These are phyloP conservation scores for Alectoria sarmentosa DNA, from an alignment of 495 filamentous ascomycete genomes.

Conservation along the genomic window DNA sequence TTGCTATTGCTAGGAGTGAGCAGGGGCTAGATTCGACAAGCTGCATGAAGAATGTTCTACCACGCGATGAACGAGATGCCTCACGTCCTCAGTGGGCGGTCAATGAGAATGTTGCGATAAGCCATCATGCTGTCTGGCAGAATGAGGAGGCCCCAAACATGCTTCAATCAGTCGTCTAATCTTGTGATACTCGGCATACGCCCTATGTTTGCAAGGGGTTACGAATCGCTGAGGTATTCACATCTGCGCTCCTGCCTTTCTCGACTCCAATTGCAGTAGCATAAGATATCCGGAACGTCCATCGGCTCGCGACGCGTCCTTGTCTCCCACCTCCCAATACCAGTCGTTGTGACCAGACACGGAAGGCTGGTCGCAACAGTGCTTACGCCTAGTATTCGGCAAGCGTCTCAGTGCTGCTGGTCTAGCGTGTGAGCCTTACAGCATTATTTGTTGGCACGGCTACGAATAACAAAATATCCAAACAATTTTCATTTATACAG, in stretches of 20 bases:
- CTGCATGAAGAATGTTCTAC: too few relatives aligned
- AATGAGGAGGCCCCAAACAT: neutral
- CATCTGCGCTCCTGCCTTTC: neutral
- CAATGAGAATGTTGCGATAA: neutral
- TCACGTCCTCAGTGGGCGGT: too few relatives aligned
- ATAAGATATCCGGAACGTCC: neutral
- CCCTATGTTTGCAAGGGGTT: neutral
- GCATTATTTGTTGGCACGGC: neutral
- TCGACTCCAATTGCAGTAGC: neutral
- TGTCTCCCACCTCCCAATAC: neutral
- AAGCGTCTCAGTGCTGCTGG: neutral
- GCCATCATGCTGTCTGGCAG: neutral
- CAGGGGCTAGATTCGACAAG: too few relatives aligned
- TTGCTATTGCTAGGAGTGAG: neutral
- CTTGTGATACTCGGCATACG: too few relatives aligned
- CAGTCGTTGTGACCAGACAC: neutral
- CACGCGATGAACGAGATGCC: too few relatives aligned
- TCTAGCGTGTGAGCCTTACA: neutral
- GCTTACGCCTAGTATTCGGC: neutral
- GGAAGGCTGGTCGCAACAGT: neutral
- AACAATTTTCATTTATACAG: neutral
- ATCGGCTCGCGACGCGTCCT: neutral
- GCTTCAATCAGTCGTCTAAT: neutral
- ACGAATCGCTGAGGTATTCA: neutral
- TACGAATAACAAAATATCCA: neutral